These are phyloP conservation scores for Mastigamoeba balamuthi DNA, from an alignment of 78 protist species.

Conservation along the genomic window DNA sequence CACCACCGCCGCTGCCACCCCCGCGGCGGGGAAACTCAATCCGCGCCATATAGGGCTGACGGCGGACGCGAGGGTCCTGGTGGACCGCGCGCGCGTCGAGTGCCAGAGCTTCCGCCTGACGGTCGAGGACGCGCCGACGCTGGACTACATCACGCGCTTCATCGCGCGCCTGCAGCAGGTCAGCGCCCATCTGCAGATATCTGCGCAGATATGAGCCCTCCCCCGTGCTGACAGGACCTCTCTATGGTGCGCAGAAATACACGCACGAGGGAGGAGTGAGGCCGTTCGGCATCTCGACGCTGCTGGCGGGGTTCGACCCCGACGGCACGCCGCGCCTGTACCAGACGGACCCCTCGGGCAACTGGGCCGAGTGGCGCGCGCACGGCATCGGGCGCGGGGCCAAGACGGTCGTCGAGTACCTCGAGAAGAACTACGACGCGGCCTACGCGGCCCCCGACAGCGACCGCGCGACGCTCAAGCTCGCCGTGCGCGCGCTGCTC, in stretches of 20 bases:
- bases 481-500: slow-evolving; percentile 89
- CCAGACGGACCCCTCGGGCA: slow-evolving; percentile 96
- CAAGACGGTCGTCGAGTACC: slow-evolving; percentile 87
- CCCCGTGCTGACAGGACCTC: neutral
- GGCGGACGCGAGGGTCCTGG: slow-evolving; percentile 95
- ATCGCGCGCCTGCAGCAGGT: slow-evolving; percentile 90
- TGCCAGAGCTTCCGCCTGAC: slow-evolving; percentile 91
- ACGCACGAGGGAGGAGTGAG: slow-evolving; percentile 98
- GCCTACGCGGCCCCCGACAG: slow-evolving; percentile 19
- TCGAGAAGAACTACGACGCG: slow-evolving; percentile 87
- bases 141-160: slow-evolving; percentile 83
- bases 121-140: slow-evolving; percentile 85
- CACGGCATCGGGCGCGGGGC: slow-evolving; percentile 65
- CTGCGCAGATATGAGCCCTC: neutral
- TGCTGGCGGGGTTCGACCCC: slow-evolving; percentile 90
- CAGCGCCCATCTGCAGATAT: no score
- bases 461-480: slow-evolving; percentile 69
- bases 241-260: slow-evolving; percentile 64
- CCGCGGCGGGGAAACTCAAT: neutral
- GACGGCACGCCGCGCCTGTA: slow-evolving; percentile 84
- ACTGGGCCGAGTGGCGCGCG: slow-evolving; percentile 86
- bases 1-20: neutral
- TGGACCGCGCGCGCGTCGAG: slow-evolving; percentile 86
- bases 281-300: slow-evolving; percentile 96
- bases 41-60: slow-evolving; percentile 58